A percentile compares a stretch with the other conserved stretches of the same genome.
These are phyloP conservation scores for Pseudocercospora cruenta DNA, from an alignment of 2,329 filamentous ascomycete genomes.

Conservation along the genomic window DNA sequence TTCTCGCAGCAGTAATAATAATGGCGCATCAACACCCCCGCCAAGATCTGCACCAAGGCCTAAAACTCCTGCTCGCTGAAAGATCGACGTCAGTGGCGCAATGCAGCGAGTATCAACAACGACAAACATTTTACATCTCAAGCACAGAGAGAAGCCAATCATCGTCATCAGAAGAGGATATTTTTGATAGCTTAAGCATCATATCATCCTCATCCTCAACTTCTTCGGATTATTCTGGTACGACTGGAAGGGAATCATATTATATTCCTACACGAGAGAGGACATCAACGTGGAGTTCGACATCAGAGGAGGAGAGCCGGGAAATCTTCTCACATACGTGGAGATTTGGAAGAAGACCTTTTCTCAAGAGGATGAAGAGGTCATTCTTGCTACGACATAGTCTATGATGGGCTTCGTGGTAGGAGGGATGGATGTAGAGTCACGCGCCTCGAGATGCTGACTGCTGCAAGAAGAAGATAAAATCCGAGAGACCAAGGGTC, in stretches of 20 bases:
- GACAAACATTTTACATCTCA: not conserved
- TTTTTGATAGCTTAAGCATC: not conserved
- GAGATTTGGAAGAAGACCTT: not conserved
- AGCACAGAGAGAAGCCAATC: no score
- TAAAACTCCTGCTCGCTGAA: conserved; percentile 12
- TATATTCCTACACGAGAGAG: not conserved
- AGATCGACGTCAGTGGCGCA: not conserved
- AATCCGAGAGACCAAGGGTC: not conserved
- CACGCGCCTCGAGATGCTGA: no score
- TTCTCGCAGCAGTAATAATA: conserved; percentile 2
- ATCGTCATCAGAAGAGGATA: not conserved
- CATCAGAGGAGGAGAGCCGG: no score
- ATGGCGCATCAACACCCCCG: conserved; percentile 8
- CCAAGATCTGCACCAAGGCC: conserved; percentile 13
- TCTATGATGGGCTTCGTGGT: no score
- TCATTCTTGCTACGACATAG: not conserved
- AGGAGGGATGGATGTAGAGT: no score
- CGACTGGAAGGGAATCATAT: not conserved
- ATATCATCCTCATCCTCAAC: not conserved
- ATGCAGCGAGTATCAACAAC: not conserved
- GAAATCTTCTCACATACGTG: not conserved
- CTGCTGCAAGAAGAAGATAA: no score
- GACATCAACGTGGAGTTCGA: not conserved
- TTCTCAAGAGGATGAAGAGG: not conserved
- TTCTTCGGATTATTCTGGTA: not conserved